phyloP scores from a whole-genome alignment of 768 basidiomycete species.

The Kwoniella newhampshirensis region DNA sequence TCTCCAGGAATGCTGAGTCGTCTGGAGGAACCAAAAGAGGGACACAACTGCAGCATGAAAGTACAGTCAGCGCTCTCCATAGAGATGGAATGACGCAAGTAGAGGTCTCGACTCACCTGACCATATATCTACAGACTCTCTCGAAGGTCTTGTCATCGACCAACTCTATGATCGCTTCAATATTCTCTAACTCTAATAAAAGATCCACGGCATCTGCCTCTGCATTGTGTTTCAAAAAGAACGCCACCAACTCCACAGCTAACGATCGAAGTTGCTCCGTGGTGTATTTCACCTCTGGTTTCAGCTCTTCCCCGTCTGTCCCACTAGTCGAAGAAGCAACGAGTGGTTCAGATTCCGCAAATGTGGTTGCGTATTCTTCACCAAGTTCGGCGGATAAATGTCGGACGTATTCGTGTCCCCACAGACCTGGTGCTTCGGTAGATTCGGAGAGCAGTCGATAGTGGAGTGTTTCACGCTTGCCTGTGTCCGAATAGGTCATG shows the following conservation, averaged over 20 bases:
- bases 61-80: not conserved
- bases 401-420: conserved; percentile 99
- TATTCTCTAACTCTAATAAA: conserved; percentile 87
- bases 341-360: conserved; percentile 13
- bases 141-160: conserved; percentile 69
- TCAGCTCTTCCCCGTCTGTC: conserved; percentile 59
- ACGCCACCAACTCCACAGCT: conserved; percentile 79
- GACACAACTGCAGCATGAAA: conserved; percentile 64
- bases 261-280: conserved; percentile 71
- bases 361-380: conserved; percentile 68
- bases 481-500: conserved; percentile 98
- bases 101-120: conserved; percentile 62
- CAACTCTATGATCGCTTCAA: conserved; percentile 70
- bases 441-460: conserved; percentile 80
- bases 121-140: conserved; percentile 94
- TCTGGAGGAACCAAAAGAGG: conserved; percentile 88
- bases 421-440: conserved; percentile 77
- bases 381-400: conserved; percentile 95
- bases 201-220: conserved; percentile 98
- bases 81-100: not conserved
- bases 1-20: conserved; percentile 80
- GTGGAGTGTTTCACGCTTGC: conserved; percentile 90
- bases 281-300: conserved; percentile 27
- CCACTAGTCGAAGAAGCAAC: conserved; percentile 44
- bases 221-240: conserved; percentile 89